These are phyloP conservation scores for Trypanosoma congolense DNA, from an alignment of 208 protist species.

Conservation along the genomic window DNA sequence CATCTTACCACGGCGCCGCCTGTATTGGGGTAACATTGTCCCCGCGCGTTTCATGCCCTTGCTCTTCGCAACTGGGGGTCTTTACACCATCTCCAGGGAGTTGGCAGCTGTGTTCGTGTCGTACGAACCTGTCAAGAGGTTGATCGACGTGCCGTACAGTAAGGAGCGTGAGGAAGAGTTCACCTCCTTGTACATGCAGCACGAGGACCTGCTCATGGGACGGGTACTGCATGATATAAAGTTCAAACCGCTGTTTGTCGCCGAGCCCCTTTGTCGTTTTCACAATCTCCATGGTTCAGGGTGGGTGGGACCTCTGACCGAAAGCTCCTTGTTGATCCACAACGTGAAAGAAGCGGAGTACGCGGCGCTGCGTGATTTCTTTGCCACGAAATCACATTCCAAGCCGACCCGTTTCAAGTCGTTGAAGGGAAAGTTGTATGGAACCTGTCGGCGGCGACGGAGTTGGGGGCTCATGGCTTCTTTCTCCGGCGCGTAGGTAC, in stretches of 20 bases:
- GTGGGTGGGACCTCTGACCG: background rate
- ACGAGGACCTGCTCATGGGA: conserved; percentile 18
- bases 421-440: background rate
- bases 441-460: too few species aligned
- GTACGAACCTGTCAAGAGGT: conserved; percentile 1
- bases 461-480: too few species aligned
- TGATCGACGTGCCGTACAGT: conserved; percentile 4
- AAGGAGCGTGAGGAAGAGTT: background rate
- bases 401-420: background rate
- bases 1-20: conserved; percentile 1
- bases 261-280: conserved; percentile 8
- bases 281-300: conserved; percentile 9
- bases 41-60: background rate
- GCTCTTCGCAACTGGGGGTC: conserved; percentile 1
- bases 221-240: background rate
- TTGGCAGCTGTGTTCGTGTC: conserved; percentile 1
- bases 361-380: background rate
- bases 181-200: conserved; percentile 3
- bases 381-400: background rate
- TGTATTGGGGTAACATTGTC: conserved; percentile 13
- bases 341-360: conserved; percentile 14
- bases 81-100: conserved; percentile 7
- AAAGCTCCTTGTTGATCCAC: conserved; percentile 11
- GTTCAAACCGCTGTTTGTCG: background rate
- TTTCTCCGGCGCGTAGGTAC: too few species aligned